Conservation (phyloP, 2,329 filamentous ascomycete species). For the Rachicladosporium sp. region DNA sequence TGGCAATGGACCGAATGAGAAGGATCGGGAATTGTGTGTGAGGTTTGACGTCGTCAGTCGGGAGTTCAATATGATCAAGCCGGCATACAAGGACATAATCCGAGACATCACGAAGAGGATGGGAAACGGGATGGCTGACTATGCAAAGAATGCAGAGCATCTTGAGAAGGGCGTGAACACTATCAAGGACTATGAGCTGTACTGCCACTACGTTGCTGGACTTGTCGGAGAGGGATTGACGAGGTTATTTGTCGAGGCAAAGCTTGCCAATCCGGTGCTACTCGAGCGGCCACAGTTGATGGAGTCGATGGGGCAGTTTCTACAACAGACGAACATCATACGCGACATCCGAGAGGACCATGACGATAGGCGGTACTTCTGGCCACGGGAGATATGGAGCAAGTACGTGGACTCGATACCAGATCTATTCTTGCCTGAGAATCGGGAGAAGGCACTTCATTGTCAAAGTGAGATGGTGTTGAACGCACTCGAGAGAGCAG, state of each 20-base stretch:
- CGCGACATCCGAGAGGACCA: constrained; percentile 87
- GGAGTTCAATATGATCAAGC: constrained; percentile 82
- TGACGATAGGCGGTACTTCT: constrained; percentile 79
- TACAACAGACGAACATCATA: constrained; percentile 98
- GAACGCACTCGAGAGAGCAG: constrained; percentile 71
- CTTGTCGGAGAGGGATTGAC: constrained; percentile 93
- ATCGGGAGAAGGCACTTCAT: constrained; percentile 64
- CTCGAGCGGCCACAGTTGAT: constrained; percentile 67
- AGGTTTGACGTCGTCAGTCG: constrained; percentile 78
- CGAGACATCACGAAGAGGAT: constrained; percentile 87
- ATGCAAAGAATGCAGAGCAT: constrained; percentile 69
- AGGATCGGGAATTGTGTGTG: constrained; percentile 82
- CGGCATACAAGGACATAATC: constrained; percentile 73
- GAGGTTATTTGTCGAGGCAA: constrained; percentile 73
- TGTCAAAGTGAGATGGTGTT: constrained; percentile 92
- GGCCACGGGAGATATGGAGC: constrained; percentile 92
- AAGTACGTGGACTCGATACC: constrained; percentile 86
- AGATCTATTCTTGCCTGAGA: constrained; percentile 73
- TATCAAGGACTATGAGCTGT: constrained; percentile 81
- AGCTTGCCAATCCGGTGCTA: constrained; percentile 75
- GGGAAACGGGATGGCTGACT: constrained; percentile 98
- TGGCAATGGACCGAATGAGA: constrained; percentile 79
- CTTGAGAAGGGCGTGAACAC: constrained; percentile 63
- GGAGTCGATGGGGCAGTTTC: constrained; percentile 92
- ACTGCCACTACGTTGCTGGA: constrained; percentile 97